Percentiles rank a stretch among this genome's conserved stretches.
phyloP scores from a whole-genome alignment of 2,329 filamentous ascomycete genomes.

The Epichloe typhina region DNA sequence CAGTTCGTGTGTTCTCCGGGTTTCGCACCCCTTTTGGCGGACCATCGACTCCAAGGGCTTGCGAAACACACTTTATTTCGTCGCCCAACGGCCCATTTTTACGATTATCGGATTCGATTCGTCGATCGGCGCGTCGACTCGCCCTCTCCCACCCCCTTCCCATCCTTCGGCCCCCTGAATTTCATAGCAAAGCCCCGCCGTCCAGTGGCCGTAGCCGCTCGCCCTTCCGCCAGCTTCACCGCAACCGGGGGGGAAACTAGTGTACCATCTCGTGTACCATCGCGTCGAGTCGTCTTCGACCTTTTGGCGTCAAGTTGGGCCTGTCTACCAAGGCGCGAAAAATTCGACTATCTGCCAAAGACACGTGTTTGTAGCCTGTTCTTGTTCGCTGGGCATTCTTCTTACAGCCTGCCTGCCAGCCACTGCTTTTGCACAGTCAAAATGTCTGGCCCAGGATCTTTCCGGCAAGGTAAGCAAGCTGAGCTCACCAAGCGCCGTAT shows the following conservation, averaged over 20 bases:
- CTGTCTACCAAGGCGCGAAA: background rate
- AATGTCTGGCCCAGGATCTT: constrained; percentile 8
- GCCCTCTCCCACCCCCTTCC: background rate
- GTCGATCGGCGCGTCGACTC: constrained; percentile 1
- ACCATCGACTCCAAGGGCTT: background rate
- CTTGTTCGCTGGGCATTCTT: background rate
- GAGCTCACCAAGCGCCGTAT: background rate
- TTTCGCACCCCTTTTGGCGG: background rate
- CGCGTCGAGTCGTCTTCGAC: background rate
- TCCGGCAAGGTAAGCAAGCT: constrained; percentile 8
- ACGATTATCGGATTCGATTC: background rate
- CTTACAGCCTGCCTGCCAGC: background rate
- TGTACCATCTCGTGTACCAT: background rate
- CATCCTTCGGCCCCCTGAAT: background rate
- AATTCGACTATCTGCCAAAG: constrained; percentile 1
- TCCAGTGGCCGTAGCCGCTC: constrained; percentile 1
- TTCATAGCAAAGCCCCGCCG: constrained; percentile 1
- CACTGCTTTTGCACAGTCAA: constrained; percentile 2
- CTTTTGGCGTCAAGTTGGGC: constrained; percentile 2
- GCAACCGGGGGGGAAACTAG: background rate
- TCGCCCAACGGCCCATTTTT: background rate
- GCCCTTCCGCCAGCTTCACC: constrained; percentile 2
- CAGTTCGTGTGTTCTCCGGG: background rate
- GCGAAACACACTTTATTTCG: background rate
- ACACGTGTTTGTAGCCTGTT: background rate